phyloP scores from a whole-genome alignment of 495 filamentous ascomycete genomes.

The Aspergillus funiculosus region DNA sequence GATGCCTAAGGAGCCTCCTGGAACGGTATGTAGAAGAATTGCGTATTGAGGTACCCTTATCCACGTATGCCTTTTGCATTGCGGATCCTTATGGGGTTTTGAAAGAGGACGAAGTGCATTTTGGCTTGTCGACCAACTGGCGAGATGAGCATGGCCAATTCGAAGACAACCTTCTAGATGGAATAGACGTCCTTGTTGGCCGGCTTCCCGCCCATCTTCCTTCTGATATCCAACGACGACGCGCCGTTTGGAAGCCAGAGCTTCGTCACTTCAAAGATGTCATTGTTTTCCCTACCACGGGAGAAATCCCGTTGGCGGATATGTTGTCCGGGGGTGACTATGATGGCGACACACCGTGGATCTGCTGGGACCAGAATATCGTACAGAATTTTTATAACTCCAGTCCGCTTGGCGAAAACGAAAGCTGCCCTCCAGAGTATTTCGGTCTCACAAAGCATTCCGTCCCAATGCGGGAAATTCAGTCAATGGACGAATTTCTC shows the following conservation, averaged over 20 bases:
- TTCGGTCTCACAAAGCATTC: conserved; percentile 57
- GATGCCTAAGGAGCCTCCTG: conserved; percentile 50
- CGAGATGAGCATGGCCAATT: conserved; percentile 53
- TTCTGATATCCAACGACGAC: conserved; percentile 76
- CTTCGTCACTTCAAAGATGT: conserved; percentile 77
- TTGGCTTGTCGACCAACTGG: conserved; percentile 65
- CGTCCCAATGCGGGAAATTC: conserved; percentile 31
- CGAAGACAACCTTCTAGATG: conserved; percentile 55
- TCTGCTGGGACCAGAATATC: conserved; percentile 80
- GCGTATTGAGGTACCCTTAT: conserved; percentile 66
- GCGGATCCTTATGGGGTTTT: conserved; percentile 71
- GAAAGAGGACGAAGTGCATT: conserved; percentile 67
- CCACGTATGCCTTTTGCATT: conserved; percentile 73
- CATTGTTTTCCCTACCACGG: conserved; percentile 74
- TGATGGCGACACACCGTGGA: conserved; percentile 84
- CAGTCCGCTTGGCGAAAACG: conserved; percentile 39
- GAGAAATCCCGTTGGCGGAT: conserved; percentile 63
- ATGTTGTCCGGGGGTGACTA: conserved; percentile 92
- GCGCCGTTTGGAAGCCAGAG: conserved; percentile 57
- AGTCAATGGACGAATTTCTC: conserved; percentile 43
- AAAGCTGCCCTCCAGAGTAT: conserved; percentile 38
- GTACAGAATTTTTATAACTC: conserved; percentile 73
- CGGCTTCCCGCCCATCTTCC: conserved; percentile 73
- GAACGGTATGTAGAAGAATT: conserved; percentile 53
- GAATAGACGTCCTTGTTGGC: conserved; percentile 77